These are phyloP conservation scores for Scedosporium apiospermum DNA, from an alignment of 2,329 filamentous ascomycete genomes.

Conservation along the genomic window DNA sequence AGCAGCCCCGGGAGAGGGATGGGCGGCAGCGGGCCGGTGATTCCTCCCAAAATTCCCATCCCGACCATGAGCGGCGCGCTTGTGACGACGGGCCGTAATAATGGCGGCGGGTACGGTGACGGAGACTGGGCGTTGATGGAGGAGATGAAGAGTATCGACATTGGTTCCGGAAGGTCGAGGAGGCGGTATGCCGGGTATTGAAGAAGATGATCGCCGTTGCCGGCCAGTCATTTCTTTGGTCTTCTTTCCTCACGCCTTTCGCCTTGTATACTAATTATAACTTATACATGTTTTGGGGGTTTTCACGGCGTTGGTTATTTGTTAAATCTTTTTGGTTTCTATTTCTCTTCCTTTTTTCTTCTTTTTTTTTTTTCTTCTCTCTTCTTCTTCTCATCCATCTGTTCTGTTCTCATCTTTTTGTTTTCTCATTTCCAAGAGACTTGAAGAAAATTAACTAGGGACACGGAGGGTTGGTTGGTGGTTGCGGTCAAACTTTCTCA, in stretches of 20 bases:
- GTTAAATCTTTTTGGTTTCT: neutral
- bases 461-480: neutral
- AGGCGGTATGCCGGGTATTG: conserved; percentile 34
- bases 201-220: conserved; percentile 6
- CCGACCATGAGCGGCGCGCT: conserved; percentile 32
- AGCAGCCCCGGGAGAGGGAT: conserved; percentile 15
- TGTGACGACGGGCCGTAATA: conserved; percentile 15
- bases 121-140: conserved; percentile 54
- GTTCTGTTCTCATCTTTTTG: neutral
- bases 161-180: conserved; percentile 50
- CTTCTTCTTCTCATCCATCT: neutral
- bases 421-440: neutral
- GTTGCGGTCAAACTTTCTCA: neutral
- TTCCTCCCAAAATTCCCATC: conserved; percentile 63
- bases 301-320: neutral
- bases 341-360: neutral
- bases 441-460: neutral
- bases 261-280: neutral
- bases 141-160: conserved; percentile 60
- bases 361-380: neutral
- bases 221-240: neutral
- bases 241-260: neutral
- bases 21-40: conserved; percentile 35
- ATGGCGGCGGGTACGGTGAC: conserved; percentile 21
- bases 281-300: neutral